These are phyloP conservation scores for Celoporthe dispersa DNA, from an alignment of 2,329 filamentous ascomycete species.

Conservation along the genomic window DNA sequence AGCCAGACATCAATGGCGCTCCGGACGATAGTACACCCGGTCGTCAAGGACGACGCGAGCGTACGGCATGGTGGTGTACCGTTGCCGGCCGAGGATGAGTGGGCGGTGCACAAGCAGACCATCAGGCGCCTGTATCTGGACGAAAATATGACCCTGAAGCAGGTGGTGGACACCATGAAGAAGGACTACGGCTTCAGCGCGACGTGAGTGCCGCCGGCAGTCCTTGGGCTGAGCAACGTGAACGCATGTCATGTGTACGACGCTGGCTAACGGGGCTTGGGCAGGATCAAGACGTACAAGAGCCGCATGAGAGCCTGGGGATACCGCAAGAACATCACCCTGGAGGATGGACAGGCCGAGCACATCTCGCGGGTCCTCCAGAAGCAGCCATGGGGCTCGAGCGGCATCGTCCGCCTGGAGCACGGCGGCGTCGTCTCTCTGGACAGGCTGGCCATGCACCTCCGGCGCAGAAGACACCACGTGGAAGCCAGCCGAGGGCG, in stretches of 20 bases:
- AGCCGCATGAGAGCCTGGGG: conserved; percentile 12
- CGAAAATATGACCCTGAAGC: conserved; percentile 13
- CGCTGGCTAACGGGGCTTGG: background rate
- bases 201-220: conserved; percentile 3
- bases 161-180: conserved; percentile 4
- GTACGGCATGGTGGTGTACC: background rate
- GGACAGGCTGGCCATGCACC: conserved; percentile 7
- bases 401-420: conserved; percentile 4
- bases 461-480: conserved; percentile 7
- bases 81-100: background rate
- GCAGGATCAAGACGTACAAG: conserved; percentile 4
- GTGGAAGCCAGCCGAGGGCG: background rate
- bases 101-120: background rate
- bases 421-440: conserved; percentile 10
- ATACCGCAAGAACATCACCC: conserved; percentile 11
- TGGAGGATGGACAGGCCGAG: conserved; percentile 3
- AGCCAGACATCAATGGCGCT: background rate
- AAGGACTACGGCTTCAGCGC: conserved; percentile 13
- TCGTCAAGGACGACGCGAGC: background rate
- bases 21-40: background rate
- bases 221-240: background rate
- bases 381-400: background rate
- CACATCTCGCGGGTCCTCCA: background rate
- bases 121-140: conserved; percentile 9
- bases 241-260: background rate